phyloP scores from a whole-genome alignment of 2,329 filamentous ascomycete species.

The Pseudofabraea citricarpa region DNA sequence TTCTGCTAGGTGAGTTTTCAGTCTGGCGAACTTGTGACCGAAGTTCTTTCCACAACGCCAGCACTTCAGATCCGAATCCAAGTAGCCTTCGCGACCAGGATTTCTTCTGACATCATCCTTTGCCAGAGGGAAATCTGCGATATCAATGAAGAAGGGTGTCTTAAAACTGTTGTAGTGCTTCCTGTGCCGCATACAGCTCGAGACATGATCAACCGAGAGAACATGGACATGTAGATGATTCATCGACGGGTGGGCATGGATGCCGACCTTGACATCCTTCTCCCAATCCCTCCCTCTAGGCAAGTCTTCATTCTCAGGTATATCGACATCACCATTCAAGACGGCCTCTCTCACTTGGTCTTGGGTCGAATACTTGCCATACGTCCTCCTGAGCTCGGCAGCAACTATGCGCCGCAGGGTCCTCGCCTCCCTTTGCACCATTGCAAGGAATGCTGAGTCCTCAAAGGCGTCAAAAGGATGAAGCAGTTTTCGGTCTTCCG shows the following conservation, averaged over 20 bases:
- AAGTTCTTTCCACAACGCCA: slow-evolving; percentile 81
- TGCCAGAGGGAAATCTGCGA: slow-evolving; percentile 75
- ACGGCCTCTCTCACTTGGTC: slow-evolving; percentile 63
- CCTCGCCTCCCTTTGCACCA: slow-evolving; percentile 55
- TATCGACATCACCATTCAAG: slow-evolving; percentile 51
- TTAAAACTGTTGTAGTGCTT: slow-evolving; percentile 94
- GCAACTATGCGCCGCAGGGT: slow-evolving; percentile 64
- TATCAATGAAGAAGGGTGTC: slow-evolving; percentile 74
- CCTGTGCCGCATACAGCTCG: slow-evolving; percentile 65
- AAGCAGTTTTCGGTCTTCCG: slow-evolving; percentile 48
- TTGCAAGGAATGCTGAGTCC: slow-evolving; percentile 61
- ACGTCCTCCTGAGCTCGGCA: slow-evolving; percentile 66
- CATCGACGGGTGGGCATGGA: slow-evolving; percentile 90
- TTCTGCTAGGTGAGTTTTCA: slow-evolving; percentile 70
- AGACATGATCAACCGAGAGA: slow-evolving; percentile 73
- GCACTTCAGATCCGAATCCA: slow-evolving; percentile 65
- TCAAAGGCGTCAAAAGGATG: slow-evolving; percentile 78
- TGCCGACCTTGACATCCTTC: slow-evolving; percentile 67
- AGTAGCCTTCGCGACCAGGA: slow-evolving; percentile 51
- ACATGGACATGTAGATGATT: slow-evolving; percentile 88
- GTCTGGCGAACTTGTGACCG: slow-evolving; percentile 63
- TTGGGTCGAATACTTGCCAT: slow-evolving; percentile 56
- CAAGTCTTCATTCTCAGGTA: slow-evolving; percentile 42
- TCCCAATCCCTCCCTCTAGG: slow-evolving; percentile 76
- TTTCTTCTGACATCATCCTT: slow-evolving; percentile 58